A percentile compares a stretch with the other conserved stretches of the same genome.
These are phyloP conservation scores for Gentiana dahurica DNA, from an alignment of 257 asterid species.

Conservation along the genomic window DNA sequence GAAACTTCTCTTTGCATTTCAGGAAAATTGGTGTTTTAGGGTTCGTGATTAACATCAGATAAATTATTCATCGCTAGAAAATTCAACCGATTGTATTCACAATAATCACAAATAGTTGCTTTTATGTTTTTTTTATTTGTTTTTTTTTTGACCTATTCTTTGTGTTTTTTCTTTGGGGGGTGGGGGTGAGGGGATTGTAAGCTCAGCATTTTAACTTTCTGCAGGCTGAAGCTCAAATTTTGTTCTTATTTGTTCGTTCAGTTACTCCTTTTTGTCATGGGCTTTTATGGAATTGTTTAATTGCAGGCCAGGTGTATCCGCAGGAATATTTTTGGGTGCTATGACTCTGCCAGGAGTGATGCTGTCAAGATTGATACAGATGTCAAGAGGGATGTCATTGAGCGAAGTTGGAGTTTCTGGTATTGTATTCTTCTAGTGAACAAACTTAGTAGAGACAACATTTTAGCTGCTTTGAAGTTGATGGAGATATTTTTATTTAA, in stretches of 20 bases:
- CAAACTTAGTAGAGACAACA: too few species aligned
- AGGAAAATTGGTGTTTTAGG: not conserved
- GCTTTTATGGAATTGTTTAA: slow-evolving; percentile 1
- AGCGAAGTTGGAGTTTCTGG: slow-evolving; percentile 47
- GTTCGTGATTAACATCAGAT: not conserved
- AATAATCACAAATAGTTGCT: not conserved
- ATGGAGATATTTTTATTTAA: too few species aligned
- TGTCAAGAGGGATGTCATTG: slow-evolving; percentile 36
- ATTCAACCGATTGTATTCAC: not conserved
- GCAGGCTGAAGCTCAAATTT: not conserved
- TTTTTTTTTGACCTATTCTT: too few species aligned
- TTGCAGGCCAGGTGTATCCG: slow-evolving; percentile 77
- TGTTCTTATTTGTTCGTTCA: not conserved
- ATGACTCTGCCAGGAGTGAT: slow-evolving; percentile 76
- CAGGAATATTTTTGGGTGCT: slow-evolving; percentile 83
- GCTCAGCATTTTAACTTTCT: not conserved
- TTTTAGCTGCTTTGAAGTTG: too few species aligned
- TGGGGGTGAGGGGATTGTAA: not conserved
- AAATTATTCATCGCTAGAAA: too few species aligned
- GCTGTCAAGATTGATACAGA: slow-evolving; percentile 67
- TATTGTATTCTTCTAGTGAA: slow-evolving; percentile 5
- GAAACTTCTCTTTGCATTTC: not conserved
- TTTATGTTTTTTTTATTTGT: not conserved
- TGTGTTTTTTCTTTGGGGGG: not conserved
- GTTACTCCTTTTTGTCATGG: not conserved